Evolutionary conservation across 1,284 basidiomycete species (phyloP).

Genomic region (Sanghuangporus weigelae): DNA sequence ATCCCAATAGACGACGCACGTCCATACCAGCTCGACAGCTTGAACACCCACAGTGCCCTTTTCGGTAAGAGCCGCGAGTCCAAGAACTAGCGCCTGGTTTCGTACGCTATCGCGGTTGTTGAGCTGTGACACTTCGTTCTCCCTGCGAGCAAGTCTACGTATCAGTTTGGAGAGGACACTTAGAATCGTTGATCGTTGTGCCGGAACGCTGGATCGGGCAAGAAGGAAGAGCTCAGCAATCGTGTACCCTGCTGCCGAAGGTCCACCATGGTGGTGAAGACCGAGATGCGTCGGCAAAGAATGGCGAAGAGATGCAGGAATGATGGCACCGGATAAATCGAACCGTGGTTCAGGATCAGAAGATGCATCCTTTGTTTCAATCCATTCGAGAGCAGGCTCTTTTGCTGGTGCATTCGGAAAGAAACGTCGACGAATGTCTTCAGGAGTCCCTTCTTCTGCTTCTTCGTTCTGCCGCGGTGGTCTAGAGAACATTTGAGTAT

Average conservation of each 20-base stretch:
- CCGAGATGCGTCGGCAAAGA: slow-evolving; percentile 78
- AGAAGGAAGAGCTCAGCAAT: slow-evolving; percentile 83
- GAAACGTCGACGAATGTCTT: slow-evolving; percentile 78
- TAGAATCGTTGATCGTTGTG: slow-evolving; percentile 82
- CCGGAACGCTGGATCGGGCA: slow-evolving; percentile 76
- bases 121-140: slow-evolving; percentile 35
- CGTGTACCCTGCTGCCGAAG: slow-evolving; percentile 76
- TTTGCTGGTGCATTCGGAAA: slow-evolving; percentile 71
- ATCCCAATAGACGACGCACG: slow-evolving; percentile 61
- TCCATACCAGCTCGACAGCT: slow-evolving; percentile 69
- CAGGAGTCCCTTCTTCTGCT: slow-evolving; percentile 70
- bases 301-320: slow-evolving; percentile 46
- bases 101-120: slow-evolving; percentile 40
- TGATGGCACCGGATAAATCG: slow-evolving; percentile 66
- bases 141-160: slow-evolving; percentile 33
- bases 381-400: slow-evolving; percentile 77
- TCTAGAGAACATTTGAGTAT: slow-evolving; percentile 19
- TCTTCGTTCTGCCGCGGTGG: slow-evolving; percentile 23
- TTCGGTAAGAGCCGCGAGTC: slow-evolving; percentile 58
- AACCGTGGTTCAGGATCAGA: slow-evolving; percentile 45
- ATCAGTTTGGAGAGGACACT: slow-evolving; percentile 65
- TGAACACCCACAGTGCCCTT: slow-evolving; percentile 61
- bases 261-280: slow-evolving; percentile 82
- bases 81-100: slow-evolving; percentile 59
- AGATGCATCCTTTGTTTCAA: slow-evolving; percentile 33